These are phyloP conservation scores for Nyctanthes arbortristis DNA, from an alignment of 257 asterid genomes.

Conservation along the genomic window DNA sequence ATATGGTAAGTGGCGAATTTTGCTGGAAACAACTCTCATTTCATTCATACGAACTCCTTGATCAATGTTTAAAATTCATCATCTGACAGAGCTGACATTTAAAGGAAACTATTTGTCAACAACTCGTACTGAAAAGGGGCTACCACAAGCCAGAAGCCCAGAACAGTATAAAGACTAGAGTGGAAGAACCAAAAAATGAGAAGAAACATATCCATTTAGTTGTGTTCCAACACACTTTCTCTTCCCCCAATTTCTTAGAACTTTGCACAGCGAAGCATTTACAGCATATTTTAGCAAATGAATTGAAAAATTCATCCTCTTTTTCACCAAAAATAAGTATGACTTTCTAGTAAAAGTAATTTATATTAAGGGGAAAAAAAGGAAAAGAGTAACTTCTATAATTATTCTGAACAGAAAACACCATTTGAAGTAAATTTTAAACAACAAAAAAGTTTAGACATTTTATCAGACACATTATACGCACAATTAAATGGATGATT, in stretches of 20 bases:
- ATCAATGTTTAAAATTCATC: background rate
- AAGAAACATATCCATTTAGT: conserved; percentile 47
- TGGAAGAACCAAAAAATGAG: background rate
- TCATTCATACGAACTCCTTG: conserved; percentile 6
- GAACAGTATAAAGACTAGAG: conserved; percentile 8
- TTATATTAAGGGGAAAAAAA: too few relatives aligned
- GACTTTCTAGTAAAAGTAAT: too few relatives aligned
- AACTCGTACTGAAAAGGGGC: background rate
- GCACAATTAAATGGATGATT: background rate
- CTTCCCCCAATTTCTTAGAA: too few relatives aligned
- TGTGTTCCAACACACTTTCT: too few relatives aligned
- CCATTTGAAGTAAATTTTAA: too few relatives aligned
- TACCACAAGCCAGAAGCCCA: background rate
- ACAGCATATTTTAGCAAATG: too few relatives aligned
- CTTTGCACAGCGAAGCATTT: too few relatives aligned
- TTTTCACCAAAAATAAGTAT: too few relatives aligned
- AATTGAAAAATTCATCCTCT: too few relatives aligned
- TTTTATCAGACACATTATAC: background rate
- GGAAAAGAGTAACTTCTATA: too few relatives aligned
- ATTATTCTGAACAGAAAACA: too few relatives aligned
- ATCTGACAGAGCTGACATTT: background rate
- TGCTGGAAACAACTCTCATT: conserved; percentile 33
- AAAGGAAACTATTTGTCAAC: background rate
- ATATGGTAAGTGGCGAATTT: conserved; percentile 33
- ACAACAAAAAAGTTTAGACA: too few relatives aligned